Evolutionary conservation across 2,329 filamentous ascomycete species (phyloP), one percentile per base, ranked within the genome.

Genomic region (Phialophora tarda): DNA sequence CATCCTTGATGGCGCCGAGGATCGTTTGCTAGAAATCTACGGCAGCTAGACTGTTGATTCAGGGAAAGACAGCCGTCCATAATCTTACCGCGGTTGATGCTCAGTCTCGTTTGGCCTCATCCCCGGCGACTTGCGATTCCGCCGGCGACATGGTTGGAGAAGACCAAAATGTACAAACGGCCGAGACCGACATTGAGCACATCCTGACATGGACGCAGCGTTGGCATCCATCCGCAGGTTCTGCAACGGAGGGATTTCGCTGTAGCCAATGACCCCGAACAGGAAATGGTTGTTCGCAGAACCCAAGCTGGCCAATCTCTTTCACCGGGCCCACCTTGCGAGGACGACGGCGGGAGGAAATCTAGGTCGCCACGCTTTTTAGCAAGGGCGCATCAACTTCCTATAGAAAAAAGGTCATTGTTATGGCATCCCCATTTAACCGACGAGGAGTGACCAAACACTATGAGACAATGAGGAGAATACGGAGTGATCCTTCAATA

Each of bases 1-100:
- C 74, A 92, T 97, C 69, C 82, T 98, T 66, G 91, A 96, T 73
- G 90, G 90, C 21, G 89, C 97, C 65, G 93, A 97, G 82, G 87
- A 93, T 75, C 88, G 95, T 76, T 82, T 99, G 66, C 81, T 98
- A 74, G 84, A 84, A 75, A 80, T 79, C 14, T 69, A 70, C 59
- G 63, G 56, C 12, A 65, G 53, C 32, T 69, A 59, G 47, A 53
- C 48, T 44, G 5, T 21, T 17, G 38, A 44, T 17, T 7, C 17
- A 17, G 6, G 17, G 38, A n/a, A 44, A 44, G 38, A 44, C 7
- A n/a, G 17, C 38, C 7, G 17, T n/a, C 6, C 5, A 8, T n/a
- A 8, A 2, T 44, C 17, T n/a, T 8, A 8, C 38, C 8, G 6
- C 21, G 38, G 38, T 6, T 2, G 38, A 44, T 44, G 38, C 38